Percentiles rank a stretch among this genome's conserved stretches.
These are phyloP conservation scores for Calendula officinalis DNA, from an alignment of 129 eudicot genomes.

Conservation along the genomic window DNA sequence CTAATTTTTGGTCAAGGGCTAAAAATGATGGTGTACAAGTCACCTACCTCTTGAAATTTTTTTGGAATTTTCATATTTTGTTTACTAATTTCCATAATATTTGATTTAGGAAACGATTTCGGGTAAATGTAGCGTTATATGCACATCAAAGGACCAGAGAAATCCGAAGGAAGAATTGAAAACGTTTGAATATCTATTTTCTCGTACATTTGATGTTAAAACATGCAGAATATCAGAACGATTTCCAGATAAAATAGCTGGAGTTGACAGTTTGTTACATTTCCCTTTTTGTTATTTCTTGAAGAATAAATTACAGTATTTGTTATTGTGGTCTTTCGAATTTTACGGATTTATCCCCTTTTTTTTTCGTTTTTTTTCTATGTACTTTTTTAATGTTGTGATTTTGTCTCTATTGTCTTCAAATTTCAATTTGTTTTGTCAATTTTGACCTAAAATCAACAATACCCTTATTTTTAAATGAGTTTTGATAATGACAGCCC, in stretches of 20 bases:
- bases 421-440: neutral
- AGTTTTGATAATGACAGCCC: too few species aligned
- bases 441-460: too few species aligned
- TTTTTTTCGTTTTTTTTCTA: too few species aligned
- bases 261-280: conserved; percentile 40
- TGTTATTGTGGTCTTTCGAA: too few species aligned
- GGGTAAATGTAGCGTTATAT: conserved; percentile 68
- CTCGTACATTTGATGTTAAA: conserved; percentile 63
- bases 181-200: conserved; percentile 47
- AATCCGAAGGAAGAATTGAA: conserved; percentile 44
- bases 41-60: neutral
- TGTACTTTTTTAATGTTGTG: too few species aligned
- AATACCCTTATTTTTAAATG: too few species aligned
- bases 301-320: too few species aligned
- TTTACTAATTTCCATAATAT: conserved; percentile 9
- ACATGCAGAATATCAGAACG: conserved; percentile 40
- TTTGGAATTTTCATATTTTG: neutral
- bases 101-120: conserved; percentile 53
- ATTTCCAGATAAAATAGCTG: conserved; percentile 53
- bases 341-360: too few species aligned
- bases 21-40: too few species aligned
- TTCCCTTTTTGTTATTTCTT: neutral
- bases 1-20: too few species aligned
- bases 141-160: conserved; percentile 56
- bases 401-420: neutral